Base-by-base conservation (phyloP, 1,284 basidiomycete genomes). In the Cutaneotrichosporon sp. region DNA sequence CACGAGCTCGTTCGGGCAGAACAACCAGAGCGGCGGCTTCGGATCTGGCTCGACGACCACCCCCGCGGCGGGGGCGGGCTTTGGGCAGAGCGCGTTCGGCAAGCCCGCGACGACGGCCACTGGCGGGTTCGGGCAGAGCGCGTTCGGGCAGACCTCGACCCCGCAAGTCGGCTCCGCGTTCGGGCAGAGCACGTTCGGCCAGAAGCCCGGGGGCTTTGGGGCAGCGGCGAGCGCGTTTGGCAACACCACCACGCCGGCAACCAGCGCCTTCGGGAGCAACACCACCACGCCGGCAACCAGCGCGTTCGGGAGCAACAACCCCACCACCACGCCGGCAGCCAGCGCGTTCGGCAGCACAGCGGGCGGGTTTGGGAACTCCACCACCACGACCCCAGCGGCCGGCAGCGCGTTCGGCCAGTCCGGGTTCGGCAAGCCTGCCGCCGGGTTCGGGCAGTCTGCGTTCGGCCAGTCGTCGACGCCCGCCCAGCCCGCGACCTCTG, bases 101-200 rank as follows among this genome's bases (percentile, higher is more conserved):
- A 42, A 56, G 24, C 42, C 63, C 0, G 66, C 69, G 0, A 79
- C 56, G 75, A 77, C 1, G 57, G 16, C 38, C 38, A n/a, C 16
- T 18, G 3, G 16, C 38, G 18, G 38, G 38, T 71, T 70, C 56
- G 69, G 70, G 16, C 51, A 53, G 22, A 60, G 75, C 38, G 65
- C 72, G 1, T 78, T 78, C 47, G 74, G 75, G 9, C 61, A 66
- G n/a, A 54, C 68, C 22, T 51, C 54, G 9, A n/a, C 45, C 20
- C 38, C 24, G 3, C n/a, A 47, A 22, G 9, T 14, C 46, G 14
- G 24, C 10, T 13, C 24, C 46, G 42, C 27, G 6, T 52, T 52
- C 8, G 38, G 38, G 3, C 38, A 42, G 38, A 42, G 38, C 38
- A 18, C 18, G 38, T 42, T 42, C 18, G 38, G 38, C 2, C 38